Evolutionary conservation across 2,329 filamentous ascomycete species (phyloP), one percentile per base, ranked within the genome.

Genomic region (Ophiocordyceps australis): DNA sequence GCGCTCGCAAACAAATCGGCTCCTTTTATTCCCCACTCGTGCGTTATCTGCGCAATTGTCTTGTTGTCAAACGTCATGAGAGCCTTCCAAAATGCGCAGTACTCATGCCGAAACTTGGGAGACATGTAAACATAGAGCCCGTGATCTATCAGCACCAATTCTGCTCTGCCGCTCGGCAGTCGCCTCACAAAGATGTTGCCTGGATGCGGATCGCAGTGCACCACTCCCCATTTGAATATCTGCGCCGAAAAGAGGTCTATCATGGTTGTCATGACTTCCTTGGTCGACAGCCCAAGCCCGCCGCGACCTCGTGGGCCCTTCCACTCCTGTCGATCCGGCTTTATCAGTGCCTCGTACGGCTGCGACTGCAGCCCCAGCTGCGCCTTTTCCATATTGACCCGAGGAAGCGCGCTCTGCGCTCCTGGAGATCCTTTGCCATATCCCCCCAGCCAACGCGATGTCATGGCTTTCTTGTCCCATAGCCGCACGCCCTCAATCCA

Each of bases 141-240:
- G 50, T 98, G 89, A 50, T 98, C 89, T 45, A 98, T 93, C 19
- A 98, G 72, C 1, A 95, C 86, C 17, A 98, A 65, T 54, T 98
- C 83, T 1, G 86, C 65, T 22, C 71, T 65, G n/a, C 86, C 86
- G 22, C 64, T 74, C 2, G 83, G 78, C 11, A 81, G 61, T 7
- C 89, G 75, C 7, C 89, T 77, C 43, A 95, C 76, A 54, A 98
- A 93, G 47, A 95, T 89, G 53, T 98, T 98, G 16, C 86, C 86
- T 2, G 89, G 89, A 44, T 98, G 89, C 8, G 89, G 89, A 47
- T 98, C 89, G 53, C 86, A 94, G 55, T 98, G 86, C 1, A 95
- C 80, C 22, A 80, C 67, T 9, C 89, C 89, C 80, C 82, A 95
- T 35, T 92, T 75, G 59, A 94, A 98, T 65, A 95, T 95, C 45